Conservation (phyloP, 108 stramenopile genomes). For the Discostella stelligeroides region DNA sequence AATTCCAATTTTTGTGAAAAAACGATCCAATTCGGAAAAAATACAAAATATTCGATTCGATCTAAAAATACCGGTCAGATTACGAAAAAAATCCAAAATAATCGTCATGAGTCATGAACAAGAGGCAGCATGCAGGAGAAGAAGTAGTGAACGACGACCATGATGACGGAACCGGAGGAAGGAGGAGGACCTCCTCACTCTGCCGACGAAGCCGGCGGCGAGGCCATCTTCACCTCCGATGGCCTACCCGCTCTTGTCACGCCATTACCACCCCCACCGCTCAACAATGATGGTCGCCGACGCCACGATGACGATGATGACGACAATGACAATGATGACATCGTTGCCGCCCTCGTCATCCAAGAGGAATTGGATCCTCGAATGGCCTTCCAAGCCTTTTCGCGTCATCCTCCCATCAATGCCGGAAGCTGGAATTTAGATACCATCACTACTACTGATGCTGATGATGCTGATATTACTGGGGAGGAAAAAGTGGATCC, state of each 20-base stretch:
- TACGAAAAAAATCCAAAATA: too few species aligned
- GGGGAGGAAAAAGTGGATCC: constrained; percentile 37
- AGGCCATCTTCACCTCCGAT: constrained; percentile 77
- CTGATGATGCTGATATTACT: background rate
- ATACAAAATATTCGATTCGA: too few species aligned
- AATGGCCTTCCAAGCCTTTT: constrained; percentile 41
- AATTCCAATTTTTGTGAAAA: too few species aligned
- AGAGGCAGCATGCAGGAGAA: too few species aligned
- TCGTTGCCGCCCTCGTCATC: constrained; percentile 27
- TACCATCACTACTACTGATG: background rate
- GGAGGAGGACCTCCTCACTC: constrained; percentile 27
- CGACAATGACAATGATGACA: constrained; percentile 11
- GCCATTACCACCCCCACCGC: constrained; percentile 51
- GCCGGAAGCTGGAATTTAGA: background rate
- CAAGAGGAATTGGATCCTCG: constrained; percentile 22
- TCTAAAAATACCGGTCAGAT: too few species aligned
- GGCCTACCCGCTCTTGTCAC: constrained; percentile 62
- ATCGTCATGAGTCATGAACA: too few species aligned
- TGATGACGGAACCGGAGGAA: background rate
- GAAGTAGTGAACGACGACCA: constrained; percentile 13
- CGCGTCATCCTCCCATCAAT: too few species aligned
- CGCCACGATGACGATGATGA: background rate
- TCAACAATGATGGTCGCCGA: background rate
- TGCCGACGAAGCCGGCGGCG: constrained; percentile 83
- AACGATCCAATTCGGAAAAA: too few species aligned